These are phyloP conservation scores for Acanthamoeba royreba DNA, from an alignment of 208 protist species.

Conservation along the genomic window DNA sequence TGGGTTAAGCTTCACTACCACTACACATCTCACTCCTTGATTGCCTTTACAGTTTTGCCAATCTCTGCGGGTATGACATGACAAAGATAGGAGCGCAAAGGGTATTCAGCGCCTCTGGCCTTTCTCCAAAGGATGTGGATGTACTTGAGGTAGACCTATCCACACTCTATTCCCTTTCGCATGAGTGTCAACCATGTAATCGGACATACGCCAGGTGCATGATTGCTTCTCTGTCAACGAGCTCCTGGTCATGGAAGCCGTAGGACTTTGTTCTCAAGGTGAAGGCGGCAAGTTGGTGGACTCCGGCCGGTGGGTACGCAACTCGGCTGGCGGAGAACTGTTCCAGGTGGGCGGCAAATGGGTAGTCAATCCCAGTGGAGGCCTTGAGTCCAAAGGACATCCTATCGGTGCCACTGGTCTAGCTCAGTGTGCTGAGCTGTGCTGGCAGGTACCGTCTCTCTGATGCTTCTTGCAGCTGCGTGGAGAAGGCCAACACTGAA, in stretches of 20 bases:
- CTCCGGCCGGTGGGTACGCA: not conserved
- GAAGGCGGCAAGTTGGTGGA: constrained; percentile 51
- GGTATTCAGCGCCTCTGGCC: not conserved
- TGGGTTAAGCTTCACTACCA: not conserved
- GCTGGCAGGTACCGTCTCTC: constrained; percentile 31
- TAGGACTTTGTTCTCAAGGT: constrained; percentile 51
- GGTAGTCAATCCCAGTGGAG: constrained; percentile 64
- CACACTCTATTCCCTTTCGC: not conserved
- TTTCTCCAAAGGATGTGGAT: not conserved
- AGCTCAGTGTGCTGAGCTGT: constrained; percentile 46
- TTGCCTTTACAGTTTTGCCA: not conserved
- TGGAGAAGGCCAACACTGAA: too few relatives aligned
- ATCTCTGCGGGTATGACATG: constrained; percentile 56
- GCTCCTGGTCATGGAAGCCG: constrained; percentile 9
- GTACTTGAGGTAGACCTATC: not conserved
- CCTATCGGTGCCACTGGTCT: constrained; percentile 54
- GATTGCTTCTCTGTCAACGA: constrained; percentile 68
- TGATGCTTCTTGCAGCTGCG: too few relatives aligned
- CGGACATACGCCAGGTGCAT: constrained; percentile 51
- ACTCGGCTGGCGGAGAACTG: constrained; percentile 46
- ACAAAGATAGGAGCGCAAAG: not conserved
- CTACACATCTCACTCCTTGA: not conserved
- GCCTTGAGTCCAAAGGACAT: constrained; percentile 65
- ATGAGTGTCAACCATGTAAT: not conserved
- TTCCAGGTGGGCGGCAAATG: constrained; percentile 52